Percentiles rank a stretch among this genome's conserved stretches.
phyloP scores from a whole-genome alignment of 2,329 filamentous ascomycete species.

The Fonsecaea pugnacius region DNA sequence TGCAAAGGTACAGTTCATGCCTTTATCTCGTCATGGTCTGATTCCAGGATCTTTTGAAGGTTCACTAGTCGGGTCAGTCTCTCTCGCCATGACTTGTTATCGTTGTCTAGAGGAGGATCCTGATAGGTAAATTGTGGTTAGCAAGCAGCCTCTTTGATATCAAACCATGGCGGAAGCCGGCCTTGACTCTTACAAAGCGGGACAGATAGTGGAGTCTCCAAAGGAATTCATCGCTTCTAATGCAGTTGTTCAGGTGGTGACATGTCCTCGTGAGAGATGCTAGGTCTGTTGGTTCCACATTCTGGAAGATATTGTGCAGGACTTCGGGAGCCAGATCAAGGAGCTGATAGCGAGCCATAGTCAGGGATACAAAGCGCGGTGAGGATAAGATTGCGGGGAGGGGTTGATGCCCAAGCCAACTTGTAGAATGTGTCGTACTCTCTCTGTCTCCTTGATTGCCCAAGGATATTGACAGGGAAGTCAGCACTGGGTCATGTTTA shows the following conservation, averaged over 20 bases:
- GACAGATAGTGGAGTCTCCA: conserved; percentile 66
- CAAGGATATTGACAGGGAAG: background rate
- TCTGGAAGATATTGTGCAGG: conserved; percentile 63
- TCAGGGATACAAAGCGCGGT: background rate
- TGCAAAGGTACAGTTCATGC: conserved; percentile 31
- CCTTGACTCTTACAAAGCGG: conserved; percentile 53
- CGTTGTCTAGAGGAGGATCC: conserved; percentile 32
- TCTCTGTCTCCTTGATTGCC: background rate
- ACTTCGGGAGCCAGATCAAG: conserved; percentile 63
- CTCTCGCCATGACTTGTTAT: conserved; percentile 43
- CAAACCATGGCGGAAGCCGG: background rate
- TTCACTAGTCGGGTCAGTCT: conserved; percentile 44
- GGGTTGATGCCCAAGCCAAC: background rate
- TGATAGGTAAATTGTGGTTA: conserved; percentile 7
- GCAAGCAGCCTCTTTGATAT: background rate
- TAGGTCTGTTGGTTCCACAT: conserved; percentile 63
- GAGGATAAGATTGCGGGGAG: conserved; percentile 1
- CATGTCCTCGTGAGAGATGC: conserved; percentile 58
- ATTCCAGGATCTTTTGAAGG: conserved; percentile 53
- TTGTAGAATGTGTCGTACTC: background rate
- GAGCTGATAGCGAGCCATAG: conserved; percentile 32
- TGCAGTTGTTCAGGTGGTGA: conserved; percentile 57
- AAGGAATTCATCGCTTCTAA: conserved; percentile 63
- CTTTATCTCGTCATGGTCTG: conserved; percentile 48
- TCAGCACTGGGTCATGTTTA: background rate